Evolutionary conservation across 2,329 filamentous ascomycete species (phyloP), one percentile per base, ranked within the genome.

Genomic region (Diaporthe sp.): DNA sequence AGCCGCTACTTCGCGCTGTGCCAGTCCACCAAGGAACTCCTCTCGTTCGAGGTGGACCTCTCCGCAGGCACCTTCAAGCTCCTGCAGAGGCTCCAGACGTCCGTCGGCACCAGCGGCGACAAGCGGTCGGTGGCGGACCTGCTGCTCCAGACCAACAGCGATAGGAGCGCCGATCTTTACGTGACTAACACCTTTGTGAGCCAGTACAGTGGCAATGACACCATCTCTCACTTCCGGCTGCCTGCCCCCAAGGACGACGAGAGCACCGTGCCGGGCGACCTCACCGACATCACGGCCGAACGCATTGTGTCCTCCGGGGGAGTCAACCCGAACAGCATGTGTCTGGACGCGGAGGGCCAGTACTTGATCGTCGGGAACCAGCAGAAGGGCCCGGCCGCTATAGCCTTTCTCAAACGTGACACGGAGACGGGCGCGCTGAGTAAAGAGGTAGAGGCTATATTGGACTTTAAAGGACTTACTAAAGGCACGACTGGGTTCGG

Each of bases 121-220:
- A 40, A 33, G 30, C 22, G 35, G 22, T 57, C 67, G 22, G 87
- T 85, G 2, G 87, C 86, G 60, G 87, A 86, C 78, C 78, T 89
- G 47, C 79, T 83, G 73, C 79, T 88, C 45, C 80, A 84, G 9
- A 35, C 19, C 17, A 64, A 72, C 57, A n/a, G 13, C 25, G 55
- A 61, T 42, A 15, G n/a, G 9, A 47, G 54, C 57, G 78, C 78
- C 47, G 85, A 87, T 80, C 77, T 89, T 28, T 89, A 89, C 80
- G 83, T 89, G 72, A 86, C 86, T 47, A 89, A 89, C 83, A 86
- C 87, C 6, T 76, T 87, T 38, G 85, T 83, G 2, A 86, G 86
- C 75, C 82, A 83, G 77, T 77, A 76, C 15, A 8, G 13, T 8
- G 52, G 12, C 4, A 84, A 83, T 17, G 88, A 89, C 81, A 86